These are phyloP conservation scores for Aspergillus homomorphus DNA, from an alignment of 495 filamentous ascomycete species.

Conservation along the genomic window DNA sequence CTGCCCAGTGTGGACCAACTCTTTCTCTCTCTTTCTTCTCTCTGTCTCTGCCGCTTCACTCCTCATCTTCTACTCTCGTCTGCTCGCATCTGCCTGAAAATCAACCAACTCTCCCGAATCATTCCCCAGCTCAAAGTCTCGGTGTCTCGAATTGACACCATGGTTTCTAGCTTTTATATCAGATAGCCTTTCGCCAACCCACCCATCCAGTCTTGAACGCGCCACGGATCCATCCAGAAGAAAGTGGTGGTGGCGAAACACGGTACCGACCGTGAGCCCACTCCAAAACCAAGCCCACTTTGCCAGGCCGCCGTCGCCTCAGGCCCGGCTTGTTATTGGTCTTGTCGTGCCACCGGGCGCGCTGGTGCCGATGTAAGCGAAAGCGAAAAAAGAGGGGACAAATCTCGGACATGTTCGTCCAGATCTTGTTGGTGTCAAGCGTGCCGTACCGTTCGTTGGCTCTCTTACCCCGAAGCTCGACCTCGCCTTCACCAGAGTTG, in stretches of 20 bases:
- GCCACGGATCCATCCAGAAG: not conserved
- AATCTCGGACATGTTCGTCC: constrained; percentile 25
- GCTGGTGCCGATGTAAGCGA: constrained; percentile 1
- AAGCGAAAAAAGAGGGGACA: not conserved
- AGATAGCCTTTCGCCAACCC: not conserved
- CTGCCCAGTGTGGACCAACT: too few relatives aligned
- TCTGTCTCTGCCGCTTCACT: not conserved
- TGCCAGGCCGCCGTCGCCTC: not conserved
- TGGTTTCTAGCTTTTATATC: not conserved
- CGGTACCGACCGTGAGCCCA: not conserved
- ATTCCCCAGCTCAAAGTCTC: too few relatives aligned
- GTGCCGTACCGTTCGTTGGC: constrained; percentile 32
- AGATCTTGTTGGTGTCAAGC: constrained; percentile 35
- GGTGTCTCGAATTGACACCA: not conserved
- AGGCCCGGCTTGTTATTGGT: not conserved
- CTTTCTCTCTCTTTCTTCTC: too few relatives aligned
- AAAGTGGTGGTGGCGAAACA: not conserved
- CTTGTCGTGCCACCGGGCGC: not conserved
- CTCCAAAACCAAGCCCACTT: not conserved
- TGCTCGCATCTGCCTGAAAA: too few relatives aligned
- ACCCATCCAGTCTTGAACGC: not conserved
- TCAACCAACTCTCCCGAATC: too few relatives aligned
- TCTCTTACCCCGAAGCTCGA: constrained; percentile 19
- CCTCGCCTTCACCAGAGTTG: constrained; percentile 13
- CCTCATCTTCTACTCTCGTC: not conserved